Evolutionary conservation across 1,284 basidiomycete species (phyloP).

Genomic region (Tetrapyrgos nigripes): DNA sequence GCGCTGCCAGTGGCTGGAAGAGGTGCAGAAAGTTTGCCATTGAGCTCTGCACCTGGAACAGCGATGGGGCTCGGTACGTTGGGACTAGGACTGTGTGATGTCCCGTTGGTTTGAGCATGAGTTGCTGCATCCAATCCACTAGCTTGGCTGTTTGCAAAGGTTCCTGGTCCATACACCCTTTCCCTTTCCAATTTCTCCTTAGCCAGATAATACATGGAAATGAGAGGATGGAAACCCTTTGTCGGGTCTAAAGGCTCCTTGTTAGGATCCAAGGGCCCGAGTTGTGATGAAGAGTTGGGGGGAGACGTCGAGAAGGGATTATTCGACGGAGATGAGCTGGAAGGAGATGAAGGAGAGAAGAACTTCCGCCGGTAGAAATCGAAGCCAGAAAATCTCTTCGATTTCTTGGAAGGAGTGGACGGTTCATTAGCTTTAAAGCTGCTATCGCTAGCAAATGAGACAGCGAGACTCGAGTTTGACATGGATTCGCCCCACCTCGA

Average conservation of each 20-base stretch:
- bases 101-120: constrained; percentile 6
- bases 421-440: constrained; percentile 42
- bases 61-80: not conserved
- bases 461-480: constrained; percentile 70
- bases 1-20: not conserved
- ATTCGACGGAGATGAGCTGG: constrained; percentile 49
- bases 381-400: constrained; percentile 87
- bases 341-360: constrained; percentile 75
- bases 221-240: constrained; percentile 90
- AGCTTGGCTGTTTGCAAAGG: constrained; percentile 93
- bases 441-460: constrained; percentile 55
- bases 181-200: constrained; percentile 96
- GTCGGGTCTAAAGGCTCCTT: constrained; percentile 82
- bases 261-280: constrained; percentile 43
- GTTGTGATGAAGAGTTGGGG: constrained; percentile 60
- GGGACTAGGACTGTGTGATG: not conserved
- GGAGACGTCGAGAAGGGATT: constrained; percentile 31
- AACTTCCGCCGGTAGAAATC: constrained; percentile 95
- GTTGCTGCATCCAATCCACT: constrained; percentile 37
- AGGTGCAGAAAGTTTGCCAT: constrained; percentile 7
- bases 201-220: constrained; percentile 97
- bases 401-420: constrained; percentile 58
- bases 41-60: not conserved
- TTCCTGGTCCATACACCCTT: constrained; percentile 89
- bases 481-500: constrained; percentile 58